A percentile compares a stretch with the other conserved stretches of the same genome.
phyloP scores from a whole-genome alignment of 768 basidiomycete genomes.

The Daedaleopsis nitida region DNA sequence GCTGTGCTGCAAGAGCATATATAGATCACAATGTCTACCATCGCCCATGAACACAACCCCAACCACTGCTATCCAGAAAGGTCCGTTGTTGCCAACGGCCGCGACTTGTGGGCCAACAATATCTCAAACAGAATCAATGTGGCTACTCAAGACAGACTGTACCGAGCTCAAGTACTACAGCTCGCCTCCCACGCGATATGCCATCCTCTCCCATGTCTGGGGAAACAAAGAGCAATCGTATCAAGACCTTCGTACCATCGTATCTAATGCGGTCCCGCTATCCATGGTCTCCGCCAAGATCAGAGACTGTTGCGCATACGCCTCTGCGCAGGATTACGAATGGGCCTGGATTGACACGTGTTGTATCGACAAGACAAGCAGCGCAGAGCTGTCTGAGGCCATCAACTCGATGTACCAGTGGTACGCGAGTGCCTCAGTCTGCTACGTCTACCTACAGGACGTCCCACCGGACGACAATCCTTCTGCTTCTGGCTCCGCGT shows the following conservation, averaged over 20 bases:
- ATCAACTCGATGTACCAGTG: constrained; percentile 20
- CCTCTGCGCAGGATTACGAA: not conserved
- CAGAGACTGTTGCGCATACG: constrained; percentile 10
- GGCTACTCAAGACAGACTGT: not conserved
- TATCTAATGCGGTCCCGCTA: not conserved
- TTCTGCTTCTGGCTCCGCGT: not conserved
- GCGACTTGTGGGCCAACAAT: too few relatives aligned
- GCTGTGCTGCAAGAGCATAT: too few relatives aligned
- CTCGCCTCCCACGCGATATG: constrained; percentile 1
- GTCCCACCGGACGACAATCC: not conserved
- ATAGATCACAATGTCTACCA: too few relatives aligned
- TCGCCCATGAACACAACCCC: too few relatives aligned
- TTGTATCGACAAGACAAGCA: constrained; percentile 21
- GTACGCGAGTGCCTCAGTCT: constrained; percentile 8
- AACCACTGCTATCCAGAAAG: too few relatives aligned
- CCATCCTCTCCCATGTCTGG: constrained; percentile 21
- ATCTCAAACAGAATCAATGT: not conserved
- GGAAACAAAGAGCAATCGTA: constrained; percentile 7
- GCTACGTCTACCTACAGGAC: constrained; percentile 1
- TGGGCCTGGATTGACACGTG: constrained; percentile 14
- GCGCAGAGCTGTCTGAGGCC: constrained; percentile 18
- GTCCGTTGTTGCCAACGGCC: too few relatives aligned
- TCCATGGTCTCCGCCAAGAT: constrained; percentile 6
- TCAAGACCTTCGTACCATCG: not conserved
- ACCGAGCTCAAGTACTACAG: not conserved